Evolutionary conservation across 768 basidiomycete species (phyloP).

Genomic region (Bullera alba): DNA sequence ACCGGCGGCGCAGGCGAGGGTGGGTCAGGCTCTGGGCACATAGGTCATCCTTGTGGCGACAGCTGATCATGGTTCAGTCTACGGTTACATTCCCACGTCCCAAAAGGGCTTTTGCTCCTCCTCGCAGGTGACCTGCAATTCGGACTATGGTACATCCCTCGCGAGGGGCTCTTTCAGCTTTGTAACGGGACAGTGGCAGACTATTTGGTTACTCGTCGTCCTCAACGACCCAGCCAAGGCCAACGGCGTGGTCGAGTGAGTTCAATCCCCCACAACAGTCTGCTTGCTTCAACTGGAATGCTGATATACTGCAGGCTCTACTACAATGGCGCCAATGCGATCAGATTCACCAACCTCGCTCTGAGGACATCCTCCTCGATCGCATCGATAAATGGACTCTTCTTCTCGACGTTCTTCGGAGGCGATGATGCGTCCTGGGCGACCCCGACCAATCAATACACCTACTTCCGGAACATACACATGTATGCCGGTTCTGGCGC

Average conservation of each 20-base stretch:
- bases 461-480: slow-evolving; percentile 67
- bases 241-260: slow-evolving; percentile 67
- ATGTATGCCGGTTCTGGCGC: slow-evolving; percentile 26
- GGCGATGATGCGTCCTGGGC: slow-evolving; percentile 67
- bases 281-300: background rate
- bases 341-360: slow-evolving; percentile 59
- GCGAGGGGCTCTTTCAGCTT: slow-evolving; percentile 42
- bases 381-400: slow-evolving; percentile 58
- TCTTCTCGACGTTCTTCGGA: slow-evolving; percentile 85
- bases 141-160: slow-evolving; percentile 38
- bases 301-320: slow-evolving; percentile 17
- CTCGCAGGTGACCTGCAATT: slow-evolving; percentile 52
- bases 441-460: slow-evolving; percentile 59
- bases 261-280: slow-evolving; percentile 10
- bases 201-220: slow-evolving; percentile 58
- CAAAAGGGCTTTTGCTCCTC: slow-evolving; percentile 52
- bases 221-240: slow-evolving; percentile 61
- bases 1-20: slow-evolving; percentile 58
- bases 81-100: slow-evolving; percentile 65
- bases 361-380: slow-evolving; percentile 57
- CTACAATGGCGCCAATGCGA: slow-evolving; percentile 59
- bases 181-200: slow-evolving; percentile 50
- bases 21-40: slow-evolving; percentile 8
- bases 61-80: slow-evolving; percentile 53
- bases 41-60: background rate